Base-by-base conservation (phyloP, 495 filamentous ascomycete genomes). In the Entonaema liquescens region DNA sequence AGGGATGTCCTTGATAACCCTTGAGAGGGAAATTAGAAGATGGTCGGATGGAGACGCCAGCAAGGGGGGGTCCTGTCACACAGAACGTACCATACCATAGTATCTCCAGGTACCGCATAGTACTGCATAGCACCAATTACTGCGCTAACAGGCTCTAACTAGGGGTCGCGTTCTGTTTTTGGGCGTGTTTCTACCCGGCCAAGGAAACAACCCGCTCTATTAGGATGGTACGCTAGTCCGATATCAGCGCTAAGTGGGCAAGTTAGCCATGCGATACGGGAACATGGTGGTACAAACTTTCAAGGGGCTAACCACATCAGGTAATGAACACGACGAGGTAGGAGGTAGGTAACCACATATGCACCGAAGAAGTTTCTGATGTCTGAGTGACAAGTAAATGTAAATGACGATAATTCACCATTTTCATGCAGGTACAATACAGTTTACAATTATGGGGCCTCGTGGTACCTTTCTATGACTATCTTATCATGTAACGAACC, bases 11-110 rank as follows among this genome's bases (percentile, higher is more conserved):
- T 70, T 70, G 67, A 52, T 25, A 60, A 67, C 66, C 65, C 66
- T 70, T 70, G 67, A 42, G 40, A 60, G 71, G 71, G 71, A 74
- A 74, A 74, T 74, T 74, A 63, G 62, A 70, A 70, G 66, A 73
- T 73, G 71, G 55, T 44, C 66, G 25, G 61, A 70, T 73, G 71
- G 71, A 59, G 71, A 73, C 71, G 52, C 57, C 65, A 61, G 33
- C 66, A 61, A 70, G 67, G 71, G 71, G 66, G 42, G 29, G 17
- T 64, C 54, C 38, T 57, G 62, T 71, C 55, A 42, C 60, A 66
- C 62, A 31, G 29, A 50, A 28, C 38, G 55, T 56, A 65, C 42
- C 17, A 17, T 47, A 23, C 19, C 42, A 47, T 47, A 47, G 35
- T 38, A 47, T 21, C 42, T 47, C 7, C 19, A 47, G 42, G 42